Evolutionary conservation across 805 yeast species (phyloP).

Genomic region (Saturnispora mendoncae): DNA sequence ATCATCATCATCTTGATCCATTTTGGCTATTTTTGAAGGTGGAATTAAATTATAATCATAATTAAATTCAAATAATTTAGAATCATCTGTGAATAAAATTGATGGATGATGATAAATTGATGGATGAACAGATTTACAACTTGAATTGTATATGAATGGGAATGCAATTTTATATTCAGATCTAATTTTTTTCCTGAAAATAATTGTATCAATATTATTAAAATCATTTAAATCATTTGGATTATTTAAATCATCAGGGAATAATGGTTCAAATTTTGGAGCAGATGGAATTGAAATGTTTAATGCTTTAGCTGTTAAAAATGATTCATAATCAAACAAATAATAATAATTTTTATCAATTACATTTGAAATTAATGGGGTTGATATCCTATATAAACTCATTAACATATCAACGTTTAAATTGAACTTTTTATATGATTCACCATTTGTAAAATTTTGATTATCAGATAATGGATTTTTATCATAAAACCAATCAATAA

Average conservation of each 20-base stretch:
- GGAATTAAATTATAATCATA: conserved; percentile 48
- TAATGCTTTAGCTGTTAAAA: conserved; percentile 85
- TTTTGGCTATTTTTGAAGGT: conserved; percentile 12
- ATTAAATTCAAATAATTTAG: conserved; percentile 50
- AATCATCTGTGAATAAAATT: conserved; percentile 42
- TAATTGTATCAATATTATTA: conserved; percentile 79
- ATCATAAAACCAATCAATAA: conserved; percentile 76
- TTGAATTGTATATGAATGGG: conserved; percentile 76
- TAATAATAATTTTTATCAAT: conserved; percentile 53
- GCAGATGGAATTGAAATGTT: conserved; percentile 90
- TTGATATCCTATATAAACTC: conserved; percentile 53
- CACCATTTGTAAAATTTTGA: conserved; percentile 52
- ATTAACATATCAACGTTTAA: conserved; percentile 55
- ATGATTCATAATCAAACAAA: conserved; percentile 69
- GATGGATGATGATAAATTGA: conserved; percentile 60
- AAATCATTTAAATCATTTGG: conserved; percentile 81
- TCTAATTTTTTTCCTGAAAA: conserved; percentile 65
- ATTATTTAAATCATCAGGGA: conserved; percentile 53
- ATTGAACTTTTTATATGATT: conserved; percentile 67
- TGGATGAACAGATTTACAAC: conserved; percentile 54
- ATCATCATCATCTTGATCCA: conserved; percentile 13
- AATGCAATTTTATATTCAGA: conserved; percentile 83
- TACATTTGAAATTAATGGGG: conserved; percentile 51
- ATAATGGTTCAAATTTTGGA: conserved; percentile 86
- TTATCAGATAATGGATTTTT: conserved; percentile 62